Base-by-base conservation (phyloP, 208 protist species). In the Herpetomonas tarakana region DNA sequence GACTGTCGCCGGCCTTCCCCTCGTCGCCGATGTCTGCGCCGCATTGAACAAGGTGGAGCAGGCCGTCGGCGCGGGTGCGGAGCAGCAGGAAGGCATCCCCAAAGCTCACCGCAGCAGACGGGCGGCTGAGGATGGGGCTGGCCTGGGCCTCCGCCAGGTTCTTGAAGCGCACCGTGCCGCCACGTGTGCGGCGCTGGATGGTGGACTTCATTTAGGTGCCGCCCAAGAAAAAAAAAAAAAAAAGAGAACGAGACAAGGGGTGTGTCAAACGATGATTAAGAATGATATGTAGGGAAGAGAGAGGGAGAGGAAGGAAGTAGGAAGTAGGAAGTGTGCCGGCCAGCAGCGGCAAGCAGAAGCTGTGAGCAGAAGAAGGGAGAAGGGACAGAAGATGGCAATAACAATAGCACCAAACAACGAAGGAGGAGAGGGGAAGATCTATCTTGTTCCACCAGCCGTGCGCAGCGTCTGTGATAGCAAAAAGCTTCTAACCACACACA, bases 101-200 rank as follows among this genome's bases (percentile, higher is more conserved):
- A 44, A 25, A 56, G 41, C 19, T 31, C 18, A 64, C 51, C 12
- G 12, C 26, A 7, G 29, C 11, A 2, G 58, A 56, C 19, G 68
- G 44, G n/a, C 56, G 52, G 21, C 11, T 9, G 9, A 54, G 30
- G 1, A 70, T 1, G 6, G 44, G 35, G 28, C 28, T 52, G 16
- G 22, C 53, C 19, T 28, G 4, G 14, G 62, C 46, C 41, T 74
- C 28, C 4, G 29, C 68, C 3, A 69, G 22, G 31, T 57, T 63
- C 22, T 31, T 55, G 53, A 62, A 74, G 29, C 58, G 56, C 24
- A 74, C 52, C 11, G 68, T 65, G 51, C 46, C 47, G 24, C 63
- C 46, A 12, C 69, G 69, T n/a, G 16, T 16, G 11, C 63, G 52
- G 21, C 47, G 16, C 12, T n/a, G 26, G 28, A 45, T 35, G 61